Evolutionary conservation across 805 yeast species (phyloP).

Genomic region (Lipomyces spencermartinsiae): DNA sequence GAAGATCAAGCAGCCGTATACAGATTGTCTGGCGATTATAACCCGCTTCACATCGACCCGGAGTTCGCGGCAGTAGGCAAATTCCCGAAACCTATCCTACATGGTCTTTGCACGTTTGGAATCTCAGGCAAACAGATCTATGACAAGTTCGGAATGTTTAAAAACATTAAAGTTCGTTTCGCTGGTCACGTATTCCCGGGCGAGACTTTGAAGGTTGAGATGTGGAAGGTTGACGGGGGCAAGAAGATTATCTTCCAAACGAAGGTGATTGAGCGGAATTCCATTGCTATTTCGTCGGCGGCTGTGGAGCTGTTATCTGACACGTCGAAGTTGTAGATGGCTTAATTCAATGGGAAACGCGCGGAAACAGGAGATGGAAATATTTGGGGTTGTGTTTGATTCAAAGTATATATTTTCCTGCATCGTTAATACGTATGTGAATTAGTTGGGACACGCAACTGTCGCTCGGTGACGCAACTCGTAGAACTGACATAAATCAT

Average conservation of each 20-base stretch:
- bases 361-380: not conserved
- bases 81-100: slow-evolving; percentile 85
- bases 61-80: slow-evolving; percentile 84
- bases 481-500: not conserved
- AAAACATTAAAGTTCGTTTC: slow-evolving; percentile 88
- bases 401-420: not conserved
- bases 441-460: not conserved
- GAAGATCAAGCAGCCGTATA: slow-evolving; percentile 86
- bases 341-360: not conserved
- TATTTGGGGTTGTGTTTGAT: not conserved
- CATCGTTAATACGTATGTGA: not conserved
- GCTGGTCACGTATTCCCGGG: slow-evolving; percentile 95
- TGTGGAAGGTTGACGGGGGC: slow-evolving; percentile 74
- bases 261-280: slow-evolving; percentile 75
- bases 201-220: slow-evolving; percentile 77
- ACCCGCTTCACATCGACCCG: slow-evolving; percentile 93
- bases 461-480: not conserved
- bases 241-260: slow-evolving; percentile 79
- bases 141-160: slow-evolving; percentile 81
- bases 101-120: slow-evolving; percentile 90
- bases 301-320: slow-evolving; percentile 66
- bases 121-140: slow-evolving; percentile 74
- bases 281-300: slow-evolving; percentile 83
- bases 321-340: slow-evolving; percentile 23
- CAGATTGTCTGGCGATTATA: slow-evolving; percentile 90